A percentile compares a stretch with the other conserved stretches of the same genome.
phyloP scores from a whole-genome alignment of 75 land plant species.

The Cryptomeria japonica region DNA sequence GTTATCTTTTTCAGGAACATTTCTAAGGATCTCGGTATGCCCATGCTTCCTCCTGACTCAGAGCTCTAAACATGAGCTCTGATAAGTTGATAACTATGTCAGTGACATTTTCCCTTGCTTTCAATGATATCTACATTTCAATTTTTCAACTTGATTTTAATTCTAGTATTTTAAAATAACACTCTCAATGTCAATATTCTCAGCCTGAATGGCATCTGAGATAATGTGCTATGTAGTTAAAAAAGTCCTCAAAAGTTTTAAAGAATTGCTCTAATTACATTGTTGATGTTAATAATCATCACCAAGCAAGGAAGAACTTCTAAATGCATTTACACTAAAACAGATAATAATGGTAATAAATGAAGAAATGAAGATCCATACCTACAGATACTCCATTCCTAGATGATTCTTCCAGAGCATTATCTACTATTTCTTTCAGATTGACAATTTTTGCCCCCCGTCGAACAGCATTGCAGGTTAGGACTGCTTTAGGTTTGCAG shows the following conservation, averaged over 20 bases:
- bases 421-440: constrained; percentile 89
- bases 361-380: constrained; percentile 16
- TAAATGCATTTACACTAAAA: neutral
- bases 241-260: neutral
- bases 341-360: neutral
- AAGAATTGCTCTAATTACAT: neutral
- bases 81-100: neutral
- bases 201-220: neutral
- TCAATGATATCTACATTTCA: neutral
- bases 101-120: neutral
- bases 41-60: neutral
- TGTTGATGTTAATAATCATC: neutral
- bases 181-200: neutral
- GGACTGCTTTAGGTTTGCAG: constrained; percentile 85
- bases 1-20: neutral
- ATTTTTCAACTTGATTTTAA: neutral
- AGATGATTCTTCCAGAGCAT: constrained; percentile 59
- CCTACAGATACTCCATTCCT: constrained; percentile 64
- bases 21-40: neutral
- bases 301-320: constrained; percentile 1
- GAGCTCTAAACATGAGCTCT: neutral
- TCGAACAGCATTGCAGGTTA: constrained; percentile 88
- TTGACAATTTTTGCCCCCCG: constrained; percentile 77
- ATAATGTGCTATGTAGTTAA: neutral
- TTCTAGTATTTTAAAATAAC: neutral